Evolutionary conservation across 257 asterid genomes (phyloP).

Genomic region (Fraxinus pennsylvanica): DNA sequence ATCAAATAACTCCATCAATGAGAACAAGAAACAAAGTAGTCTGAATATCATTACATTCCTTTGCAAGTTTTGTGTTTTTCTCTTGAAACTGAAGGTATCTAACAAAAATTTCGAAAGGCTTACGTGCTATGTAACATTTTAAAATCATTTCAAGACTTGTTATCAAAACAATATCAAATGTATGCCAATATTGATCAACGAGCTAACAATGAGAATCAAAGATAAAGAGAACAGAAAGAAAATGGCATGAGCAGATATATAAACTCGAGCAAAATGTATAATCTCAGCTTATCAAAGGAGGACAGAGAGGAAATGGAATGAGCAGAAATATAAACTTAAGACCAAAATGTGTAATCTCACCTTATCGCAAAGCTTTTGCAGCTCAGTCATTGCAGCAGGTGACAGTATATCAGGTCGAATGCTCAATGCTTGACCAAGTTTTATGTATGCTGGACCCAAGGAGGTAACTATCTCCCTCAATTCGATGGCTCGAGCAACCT

Average conservation of each 20-base stretch:
- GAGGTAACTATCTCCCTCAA: conserved; percentile 96
- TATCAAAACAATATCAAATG: background rate
- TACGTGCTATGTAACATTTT: background rate
- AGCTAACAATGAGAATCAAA: background rate
- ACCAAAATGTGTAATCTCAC: conserved; percentile 37
- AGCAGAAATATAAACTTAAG: conserved; percentile 17
- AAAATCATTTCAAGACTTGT: background rate
- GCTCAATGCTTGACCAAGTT: conserved; percentile 99
- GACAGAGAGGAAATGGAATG: background rate
- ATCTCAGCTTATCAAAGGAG: background rate
- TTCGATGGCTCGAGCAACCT: conserved; percentile 95
- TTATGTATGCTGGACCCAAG: conserved; percentile 97
- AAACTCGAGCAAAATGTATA: background rate
- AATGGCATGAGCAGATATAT: background rate
- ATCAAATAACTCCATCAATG: background rate
- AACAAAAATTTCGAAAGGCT: background rate
- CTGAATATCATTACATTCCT: background rate
- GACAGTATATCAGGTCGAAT: conserved; percentile 95
- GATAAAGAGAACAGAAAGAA: background rate
- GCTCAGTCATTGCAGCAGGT: conserved; percentile 88
- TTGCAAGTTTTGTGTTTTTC: background rate
- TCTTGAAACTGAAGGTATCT: background rate
- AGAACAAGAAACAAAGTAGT: background rate
- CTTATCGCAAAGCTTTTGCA: conserved; percentile 99
- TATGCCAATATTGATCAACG: background rate